phyloP scores from a whole-genome alignment of 169 alveolate genomes.

The Amoebophrya sp. region DNA sequence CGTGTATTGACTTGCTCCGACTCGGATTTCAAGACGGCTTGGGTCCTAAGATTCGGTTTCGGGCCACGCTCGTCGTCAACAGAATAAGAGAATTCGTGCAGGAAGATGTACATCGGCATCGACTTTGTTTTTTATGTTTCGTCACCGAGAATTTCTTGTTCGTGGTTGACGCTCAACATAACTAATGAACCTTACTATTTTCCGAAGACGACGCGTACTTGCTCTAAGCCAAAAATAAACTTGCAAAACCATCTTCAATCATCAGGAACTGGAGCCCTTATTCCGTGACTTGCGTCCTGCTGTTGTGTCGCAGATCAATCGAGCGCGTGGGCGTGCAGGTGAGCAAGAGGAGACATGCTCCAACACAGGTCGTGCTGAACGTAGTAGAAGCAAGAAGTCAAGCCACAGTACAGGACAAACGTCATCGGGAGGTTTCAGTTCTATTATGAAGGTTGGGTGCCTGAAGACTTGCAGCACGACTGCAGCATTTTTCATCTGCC shows the following conservation, averaged over 20 bases:
- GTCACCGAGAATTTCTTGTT: too few species aligned
- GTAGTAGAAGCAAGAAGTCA: too few species aligned
- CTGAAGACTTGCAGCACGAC: too few species aligned
- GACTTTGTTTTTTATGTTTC: too few species aligned
- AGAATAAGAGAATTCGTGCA: background rate
- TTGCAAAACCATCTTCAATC: background rate
- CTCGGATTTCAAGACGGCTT: background rate
- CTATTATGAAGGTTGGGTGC: too few species aligned
- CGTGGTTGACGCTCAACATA: background rate
- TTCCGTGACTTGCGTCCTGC: background rate
- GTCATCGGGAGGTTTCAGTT: too few species aligned
- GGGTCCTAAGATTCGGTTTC: background rate
- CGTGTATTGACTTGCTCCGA: background rate
- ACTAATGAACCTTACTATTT: background rate
- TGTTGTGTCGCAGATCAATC: background rate
- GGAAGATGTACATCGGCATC: too few species aligned
- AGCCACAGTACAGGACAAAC: too few species aligned
- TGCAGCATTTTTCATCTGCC: too few species aligned
- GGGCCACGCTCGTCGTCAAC: background rate
- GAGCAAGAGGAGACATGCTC: too few species aligned
- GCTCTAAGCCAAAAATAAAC: background rate
- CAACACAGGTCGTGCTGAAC: too few species aligned
- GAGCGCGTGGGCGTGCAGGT: too few species aligned
- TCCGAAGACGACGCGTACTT: background rate
- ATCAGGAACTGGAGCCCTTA: background rate